phyloP scores from a whole-genome alignment of 2,329 filamentous ascomycete species.

The Neofusicoccum sp. region DNA sequence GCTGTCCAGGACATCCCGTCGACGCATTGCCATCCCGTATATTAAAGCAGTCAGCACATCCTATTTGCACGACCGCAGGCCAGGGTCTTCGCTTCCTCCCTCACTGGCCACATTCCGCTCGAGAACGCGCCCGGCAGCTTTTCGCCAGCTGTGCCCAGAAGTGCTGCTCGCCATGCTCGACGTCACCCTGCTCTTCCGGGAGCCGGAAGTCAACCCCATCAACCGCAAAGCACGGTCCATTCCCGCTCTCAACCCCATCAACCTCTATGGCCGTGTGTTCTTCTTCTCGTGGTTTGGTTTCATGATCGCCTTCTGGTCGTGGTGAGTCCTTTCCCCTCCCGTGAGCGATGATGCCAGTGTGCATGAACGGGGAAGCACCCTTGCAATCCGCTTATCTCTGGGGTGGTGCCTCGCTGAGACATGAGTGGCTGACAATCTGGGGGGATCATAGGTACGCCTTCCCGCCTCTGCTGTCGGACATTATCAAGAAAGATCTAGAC shows the following conservation, averaged over 20 bases:
- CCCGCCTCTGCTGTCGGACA: conserved; percentile 74
- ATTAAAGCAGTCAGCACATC: not conserved
- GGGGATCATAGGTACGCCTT: conserved; percentile 71
- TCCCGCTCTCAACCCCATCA: conserved; percentile 72
- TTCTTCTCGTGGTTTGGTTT: conserved; percentile 88
- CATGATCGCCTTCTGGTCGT: conserved; percentile 85
- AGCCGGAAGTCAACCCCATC: conserved; percentile 77
- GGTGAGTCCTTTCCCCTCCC: conserved; percentile 40
- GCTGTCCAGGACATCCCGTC: not conserved
- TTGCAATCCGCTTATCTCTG: not conserved
- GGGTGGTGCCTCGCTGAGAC: too few relatives aligned
- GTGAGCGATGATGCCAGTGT: conserved; percentile 13
- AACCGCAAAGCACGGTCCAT: conserved; percentile 80
- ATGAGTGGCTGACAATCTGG: conserved; percentile 3
- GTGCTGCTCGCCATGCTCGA: conserved; percentile 26
- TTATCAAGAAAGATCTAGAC: conserved; percentile 75
- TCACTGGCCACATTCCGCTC: too few relatives aligned
- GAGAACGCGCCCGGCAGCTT: not conserved
- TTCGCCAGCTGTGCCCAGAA: not conserved
- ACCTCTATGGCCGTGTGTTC: conserved; percentile 82
- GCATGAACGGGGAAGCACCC: not conserved
- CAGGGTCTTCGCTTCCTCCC: not conserved
- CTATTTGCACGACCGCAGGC: not conserved
- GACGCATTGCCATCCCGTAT: not conserved
- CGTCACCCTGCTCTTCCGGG: conserved; percentile 24